These are phyloP conservation scores for Arxiozyma heterogenica DNA, from an alignment of 1,139 yeast genomes.

Conservation along the genomic window DNA sequence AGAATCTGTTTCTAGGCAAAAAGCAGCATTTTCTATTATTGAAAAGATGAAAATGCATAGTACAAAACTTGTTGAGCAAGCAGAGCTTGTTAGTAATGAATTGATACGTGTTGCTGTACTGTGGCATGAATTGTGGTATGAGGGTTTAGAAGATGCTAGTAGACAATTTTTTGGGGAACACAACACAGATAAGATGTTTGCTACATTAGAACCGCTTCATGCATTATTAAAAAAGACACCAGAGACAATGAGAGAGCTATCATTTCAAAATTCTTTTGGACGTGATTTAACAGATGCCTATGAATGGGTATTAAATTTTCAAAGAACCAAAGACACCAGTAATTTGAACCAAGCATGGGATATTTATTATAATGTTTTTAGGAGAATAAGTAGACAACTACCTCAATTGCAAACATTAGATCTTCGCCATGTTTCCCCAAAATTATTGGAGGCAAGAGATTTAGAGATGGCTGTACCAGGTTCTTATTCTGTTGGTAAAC, in stretches of 20 bases:
- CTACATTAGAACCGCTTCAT: constrained; percentile 83
- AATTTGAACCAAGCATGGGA: constrained; percentile 98
- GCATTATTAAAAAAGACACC: constrained; percentile 78
- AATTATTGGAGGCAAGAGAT: constrained; percentile 66
- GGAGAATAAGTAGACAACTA: constrained; percentile 79
- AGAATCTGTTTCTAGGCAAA: constrained; percentile 79
- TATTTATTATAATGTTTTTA: constrained; percentile 84
- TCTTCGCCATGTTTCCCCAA: constrained; percentile 88
- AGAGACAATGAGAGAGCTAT: constrained; percentile 83
- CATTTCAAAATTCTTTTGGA: constrained; percentile 90
- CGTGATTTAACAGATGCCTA: constrained; percentile 87
- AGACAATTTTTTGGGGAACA: constrained; percentile 89
- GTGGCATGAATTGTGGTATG: constrained; percentile 99
- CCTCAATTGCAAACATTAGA: constrained; percentile 84
- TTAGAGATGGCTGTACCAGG: constrained; percentile 91
- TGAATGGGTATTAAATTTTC: constrained; percentile 83
- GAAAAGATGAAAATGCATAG: constrained; percentile 90
- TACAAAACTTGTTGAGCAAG: constrained; percentile 76
- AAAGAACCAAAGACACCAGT: constrained; percentile 75
- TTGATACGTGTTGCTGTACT: constrained; percentile 88
- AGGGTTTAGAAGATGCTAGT: constrained; percentile 94
- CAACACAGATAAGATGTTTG: constrained; percentile 89
- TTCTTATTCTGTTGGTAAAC: constrained; percentile 78
- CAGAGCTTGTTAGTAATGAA: constrained; percentile 89
- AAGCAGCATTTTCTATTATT: constrained; percentile 84